Evolutionary conservation across 495 filamentous ascomycete genomes (phyloP).

Genomic region (Penicillium psychrofluorescens): DNA sequence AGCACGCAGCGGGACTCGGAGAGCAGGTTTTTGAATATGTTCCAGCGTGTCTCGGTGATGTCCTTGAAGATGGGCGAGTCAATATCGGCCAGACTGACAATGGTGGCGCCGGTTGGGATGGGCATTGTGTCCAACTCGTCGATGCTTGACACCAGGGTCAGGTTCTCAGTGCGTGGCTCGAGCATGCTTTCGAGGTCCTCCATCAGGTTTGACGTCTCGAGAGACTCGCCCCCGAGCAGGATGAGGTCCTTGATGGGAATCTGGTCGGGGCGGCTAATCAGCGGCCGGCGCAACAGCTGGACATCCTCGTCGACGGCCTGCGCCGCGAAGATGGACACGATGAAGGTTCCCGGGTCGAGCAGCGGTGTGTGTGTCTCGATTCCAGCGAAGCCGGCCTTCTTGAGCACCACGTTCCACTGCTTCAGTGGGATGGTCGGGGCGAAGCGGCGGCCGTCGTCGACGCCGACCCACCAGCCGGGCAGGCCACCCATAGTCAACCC

Average conservation of each 20-base stretch:
- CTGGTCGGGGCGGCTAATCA: slow-evolving; percentile 1
- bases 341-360: slow-evolving; percentile 7
- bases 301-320: slow-evolving; percentile 40
- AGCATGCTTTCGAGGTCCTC: slow-evolving; percentile 4
- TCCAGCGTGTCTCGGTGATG: slow-evolving; percentile 14
- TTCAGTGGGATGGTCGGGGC: slow-evolving; percentile 23
- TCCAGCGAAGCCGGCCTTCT: slow-evolving; percentile 37
- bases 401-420: slow-evolving; percentile 35
- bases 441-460: slow-evolving; percentile 29
- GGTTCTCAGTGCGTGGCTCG: slow-evolving; percentile 3
- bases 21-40: slow-evolving; percentile 21
- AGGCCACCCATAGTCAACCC: slow-evolving; percentile 31
- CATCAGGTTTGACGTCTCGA: slow-evolving; percentile 4
- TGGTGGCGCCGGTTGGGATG: slow-evolving; percentile 18
- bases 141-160: slow-evolving; percentile 6
- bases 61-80: slow-evolving; percentile 33
- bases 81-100: slow-evolving; percentile 40
- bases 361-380: slow-evolving; percentile 29
- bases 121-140: slow-evolving; percentile 4
- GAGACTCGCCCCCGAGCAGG: slow-evolving; percentile 17
- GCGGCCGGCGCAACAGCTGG: slow-evolving; percentile 20
- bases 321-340: slow-evolving; percentile 31
- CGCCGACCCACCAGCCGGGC: slow-evolving; percentile 47
- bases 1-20: slow-evolving; percentile 26
- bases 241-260: slow-evolving; percentile 10